Evolutionary conservation across 768 basidiomycete genomes (phyloP).

Genomic region (Nidula microcarpa): DNA sequence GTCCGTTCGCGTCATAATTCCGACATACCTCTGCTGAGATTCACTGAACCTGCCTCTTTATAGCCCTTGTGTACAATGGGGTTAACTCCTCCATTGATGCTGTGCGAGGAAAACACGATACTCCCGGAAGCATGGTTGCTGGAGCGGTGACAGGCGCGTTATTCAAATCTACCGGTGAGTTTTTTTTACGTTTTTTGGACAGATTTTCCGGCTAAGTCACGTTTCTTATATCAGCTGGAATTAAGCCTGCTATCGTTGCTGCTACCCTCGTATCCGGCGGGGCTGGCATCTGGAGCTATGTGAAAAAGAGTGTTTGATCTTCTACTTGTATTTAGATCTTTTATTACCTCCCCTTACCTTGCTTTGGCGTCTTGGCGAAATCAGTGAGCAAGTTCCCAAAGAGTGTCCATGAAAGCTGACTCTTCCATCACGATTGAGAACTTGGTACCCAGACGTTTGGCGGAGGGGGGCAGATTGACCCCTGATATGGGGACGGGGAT

Average conservation of each 20-base stretch:
- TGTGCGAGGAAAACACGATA: constrained; percentile 88
- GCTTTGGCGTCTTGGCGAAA: constrained; percentile 38
- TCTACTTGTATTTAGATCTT: constrained; percentile 46
- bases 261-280: constrained; percentile 85
- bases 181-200: constrained; percentile 21
- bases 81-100: constrained; percentile 93
- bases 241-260: constrained; percentile 85
- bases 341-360: constrained; percentile 41
- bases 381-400: constrained; percentile 37
- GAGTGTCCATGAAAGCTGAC: constrained; percentile 22
- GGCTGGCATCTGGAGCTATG: constrained; percentile 92
- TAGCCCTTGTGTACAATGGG: constrained; percentile 94
- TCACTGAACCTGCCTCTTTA: constrained; percentile 34
- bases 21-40: constrained; percentile 21
- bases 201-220: constrained; percentile 22
- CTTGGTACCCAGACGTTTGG: constrained; percentile 36
- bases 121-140: constrained; percentile 86
- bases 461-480: constrained; percentile 32
- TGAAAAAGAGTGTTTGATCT: constrained; percentile 84
- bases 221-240: constrained; percentile 68
- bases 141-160: constrained; percentile 88
- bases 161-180: constrained; percentile 91
- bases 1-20: constrained; percentile 52
- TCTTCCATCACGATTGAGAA: constrained; percentile 26
- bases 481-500: constrained; percentile 39